These are phyloP conservation scores for Colletotrichum theobromicola DNA, from an alignment of 2,329 filamentous ascomycete genomes.

Conservation along the genomic window DNA sequence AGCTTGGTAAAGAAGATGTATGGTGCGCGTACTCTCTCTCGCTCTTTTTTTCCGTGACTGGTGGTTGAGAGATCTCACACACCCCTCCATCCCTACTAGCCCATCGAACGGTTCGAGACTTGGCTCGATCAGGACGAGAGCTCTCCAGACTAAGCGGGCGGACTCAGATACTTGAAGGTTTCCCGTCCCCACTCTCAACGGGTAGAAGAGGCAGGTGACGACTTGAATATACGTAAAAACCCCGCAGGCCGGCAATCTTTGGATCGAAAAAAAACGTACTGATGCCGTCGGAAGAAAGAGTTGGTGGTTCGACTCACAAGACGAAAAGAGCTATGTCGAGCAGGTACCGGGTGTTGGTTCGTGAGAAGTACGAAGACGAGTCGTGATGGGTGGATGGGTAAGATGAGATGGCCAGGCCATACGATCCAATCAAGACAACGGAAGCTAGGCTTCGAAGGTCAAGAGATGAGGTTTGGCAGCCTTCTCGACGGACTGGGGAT, in stretches of 20 bases:
- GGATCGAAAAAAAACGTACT: neutral
- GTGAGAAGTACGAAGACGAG: neutral
- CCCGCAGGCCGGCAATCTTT: neutral
- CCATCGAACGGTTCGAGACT: slow-evolving; percentile 14
- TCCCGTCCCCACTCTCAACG: slow-evolving; percentile 9
- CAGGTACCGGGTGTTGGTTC: neutral
- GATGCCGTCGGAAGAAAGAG: neutral
- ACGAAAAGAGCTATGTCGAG: neutral
- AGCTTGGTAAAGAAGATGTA: neutral
- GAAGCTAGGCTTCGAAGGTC: neutral
- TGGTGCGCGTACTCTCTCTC: neutral
- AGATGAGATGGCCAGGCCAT: neutral
- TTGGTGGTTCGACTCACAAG: neutral
- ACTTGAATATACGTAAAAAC: neutral
- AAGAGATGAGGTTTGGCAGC: neutral
- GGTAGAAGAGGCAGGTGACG: slow-evolving; percentile 6
- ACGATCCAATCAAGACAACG: neutral
- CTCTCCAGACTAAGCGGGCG: neutral
- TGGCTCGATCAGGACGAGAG: slow-evolving; percentile 10
- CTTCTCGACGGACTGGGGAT: slow-evolving; percentile 2
- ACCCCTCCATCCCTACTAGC: slow-evolving; percentile 18
- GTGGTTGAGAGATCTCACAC: neutral
- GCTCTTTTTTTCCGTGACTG: neutral
- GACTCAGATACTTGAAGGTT: slow-evolving; percentile 1
- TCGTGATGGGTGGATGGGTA: slow-evolving; percentile 9